phyloP scores from a whole-genome alignment of 495 filamentous ascomycete genomes.

The Hypomontagnella submonticulosa region DNA sequence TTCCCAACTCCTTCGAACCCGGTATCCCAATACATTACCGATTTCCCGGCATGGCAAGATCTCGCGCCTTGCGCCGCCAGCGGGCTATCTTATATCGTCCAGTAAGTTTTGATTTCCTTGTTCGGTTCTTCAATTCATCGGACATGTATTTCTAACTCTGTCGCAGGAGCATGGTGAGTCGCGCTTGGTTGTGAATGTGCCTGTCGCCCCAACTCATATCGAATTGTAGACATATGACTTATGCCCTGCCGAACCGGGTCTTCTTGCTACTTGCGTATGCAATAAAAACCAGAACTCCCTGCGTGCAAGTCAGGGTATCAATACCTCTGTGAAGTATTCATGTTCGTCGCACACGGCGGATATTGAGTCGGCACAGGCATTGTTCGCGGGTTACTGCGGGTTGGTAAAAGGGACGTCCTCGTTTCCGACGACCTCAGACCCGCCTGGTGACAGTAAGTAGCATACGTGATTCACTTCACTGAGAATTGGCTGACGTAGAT shows the following conservation, averaged over 20 bases:
- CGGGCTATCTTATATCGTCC: conserved; percentile 54
- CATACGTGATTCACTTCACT: too few species aligned
- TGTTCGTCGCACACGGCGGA: conserved; percentile 56
- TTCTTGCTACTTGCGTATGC: conserved; percentile 60
- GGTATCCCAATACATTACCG: conserved; percentile 59
- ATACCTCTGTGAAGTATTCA: conserved; percentile 51
- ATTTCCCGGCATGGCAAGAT: conserved; percentile 53
- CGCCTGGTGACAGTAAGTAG: conserved; percentile 58
- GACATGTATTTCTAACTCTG: conserved; percentile 24
- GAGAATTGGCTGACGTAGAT: background rate
- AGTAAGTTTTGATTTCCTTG: conserved; percentile 40
- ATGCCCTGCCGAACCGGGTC: conserved; percentile 54
- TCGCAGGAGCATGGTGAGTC: conserved; percentile 51
- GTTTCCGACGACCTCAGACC: conserved; percentile 56
- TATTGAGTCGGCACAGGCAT: conserved; percentile 57
- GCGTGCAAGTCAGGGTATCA: conserved; percentile 52
- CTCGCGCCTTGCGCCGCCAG: conserved; percentile 58
- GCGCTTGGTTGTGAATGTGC: background rate
- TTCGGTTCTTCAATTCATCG: background rate
- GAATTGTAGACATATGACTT: conserved; percentile 42
- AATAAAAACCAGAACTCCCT: conserved; percentile 58
- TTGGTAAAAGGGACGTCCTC: conserved; percentile 57
- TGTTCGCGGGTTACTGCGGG: conserved; percentile 62
- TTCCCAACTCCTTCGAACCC: conserved; percentile 53
- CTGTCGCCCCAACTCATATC: conserved; percentile 22